A percentile compares a stretch with the other conserved stretches of the same genome.
These are phyloP conservation scores for Globisporangium barbulae DNA, from an alignment of 352 stramenopile genomes.

Conservation along the genomic window DNA sequence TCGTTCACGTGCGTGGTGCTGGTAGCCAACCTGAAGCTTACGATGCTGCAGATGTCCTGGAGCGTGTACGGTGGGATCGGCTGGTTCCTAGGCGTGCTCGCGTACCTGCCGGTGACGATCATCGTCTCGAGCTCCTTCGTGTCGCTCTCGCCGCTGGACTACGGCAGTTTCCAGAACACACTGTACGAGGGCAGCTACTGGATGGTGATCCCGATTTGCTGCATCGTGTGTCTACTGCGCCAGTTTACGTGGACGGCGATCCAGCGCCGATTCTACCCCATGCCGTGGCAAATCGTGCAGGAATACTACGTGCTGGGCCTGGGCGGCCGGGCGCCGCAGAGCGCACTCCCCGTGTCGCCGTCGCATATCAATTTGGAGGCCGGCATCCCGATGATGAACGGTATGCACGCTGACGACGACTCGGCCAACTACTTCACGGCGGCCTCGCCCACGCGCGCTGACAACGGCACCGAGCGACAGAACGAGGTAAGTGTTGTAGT, in stretches of 20 bases:
- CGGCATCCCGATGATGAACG: constrained; percentile 40
- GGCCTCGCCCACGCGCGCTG: constrained; percentile 18
- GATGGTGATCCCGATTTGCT: constrained; percentile 61
- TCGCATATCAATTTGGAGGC: constrained; percentile 55
- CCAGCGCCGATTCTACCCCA: constrained; percentile 69
- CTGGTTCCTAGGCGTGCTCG: constrained; percentile 63
- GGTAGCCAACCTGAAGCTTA: constrained; percentile 92
- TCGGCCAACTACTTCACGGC: constrained; percentile 42
- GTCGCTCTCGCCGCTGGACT: constrained; percentile 59
- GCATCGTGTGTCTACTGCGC: constrained; percentile 52
- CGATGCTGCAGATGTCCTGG: constrained; percentile 80
- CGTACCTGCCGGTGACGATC: constrained; percentile 62
- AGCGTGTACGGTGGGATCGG: constrained; percentile 36
- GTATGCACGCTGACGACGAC: constrained; percentile 29
- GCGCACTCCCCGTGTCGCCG: constrained; percentile 11
- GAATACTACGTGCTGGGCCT: constrained; percentile 56
- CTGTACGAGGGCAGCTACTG: constrained; percentile 60
- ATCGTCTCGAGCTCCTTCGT: constrained; percentile 66
- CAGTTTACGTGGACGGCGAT: constrained; percentile 73
- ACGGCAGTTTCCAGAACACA: constrained; percentile 75
- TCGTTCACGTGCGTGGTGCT: constrained; percentile 94
- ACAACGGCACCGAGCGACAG: background rate
- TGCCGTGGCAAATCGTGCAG: constrained; percentile 81
- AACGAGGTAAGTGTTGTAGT: constrained; percentile 15
- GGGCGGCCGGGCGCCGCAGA: constrained; percentile 10